Base-by-base conservation (phyloP, 1,284 basidiomycete genomes). In the Psilocybe mexicana region DNA sequence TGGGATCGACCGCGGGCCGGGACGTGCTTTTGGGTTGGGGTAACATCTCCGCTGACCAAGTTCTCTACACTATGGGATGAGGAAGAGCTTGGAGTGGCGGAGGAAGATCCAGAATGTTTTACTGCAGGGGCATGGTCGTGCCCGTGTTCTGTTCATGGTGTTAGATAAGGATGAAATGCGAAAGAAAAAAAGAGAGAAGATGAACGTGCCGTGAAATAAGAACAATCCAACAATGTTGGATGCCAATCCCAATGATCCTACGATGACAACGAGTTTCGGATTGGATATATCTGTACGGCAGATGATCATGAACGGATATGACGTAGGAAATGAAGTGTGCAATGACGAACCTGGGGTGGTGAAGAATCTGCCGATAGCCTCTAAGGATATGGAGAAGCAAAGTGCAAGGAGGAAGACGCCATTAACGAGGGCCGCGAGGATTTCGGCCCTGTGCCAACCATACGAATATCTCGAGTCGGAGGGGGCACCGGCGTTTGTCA, bases 381-480 rank as follows among this genome's bases (percentile, higher is more conserved):
- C 96, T 69, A 99, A 79, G 53, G 86, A 90, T 69, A 99, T 98
- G 14, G 94, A 94, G 74, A 98, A 95, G 77, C 96, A 99, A 0
- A 99, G 85, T 0, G 97, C 96, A 6, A 79, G 72, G 2, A 99
- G 84, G 78, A 98, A 98, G 55, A 98, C 96, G 51, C 97, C 96
- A 69, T 99, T 99, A 69, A 98, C 79, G 47, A 99, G 82, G 0
- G 94, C 94, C 30, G 94, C 94, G 6, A 99, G 84, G 61, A 99
- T 97, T 71, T 99, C 97, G n/a, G 97, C 97, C 57, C 97, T 84
- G 75, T 99, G 96, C 95, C 96, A 98, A 23, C 94, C 94, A 69
- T 96, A 97, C 1, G 93, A 92, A 72, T 94, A 96, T 43, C 86
- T 85, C 40, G 81, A 80, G 65, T 85, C 80, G 18, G 73, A 79